Evolutionary conservation across 2,329 filamentous ascomycete species (phyloP).

Genomic region (Aspergillus bombycis): DNA sequence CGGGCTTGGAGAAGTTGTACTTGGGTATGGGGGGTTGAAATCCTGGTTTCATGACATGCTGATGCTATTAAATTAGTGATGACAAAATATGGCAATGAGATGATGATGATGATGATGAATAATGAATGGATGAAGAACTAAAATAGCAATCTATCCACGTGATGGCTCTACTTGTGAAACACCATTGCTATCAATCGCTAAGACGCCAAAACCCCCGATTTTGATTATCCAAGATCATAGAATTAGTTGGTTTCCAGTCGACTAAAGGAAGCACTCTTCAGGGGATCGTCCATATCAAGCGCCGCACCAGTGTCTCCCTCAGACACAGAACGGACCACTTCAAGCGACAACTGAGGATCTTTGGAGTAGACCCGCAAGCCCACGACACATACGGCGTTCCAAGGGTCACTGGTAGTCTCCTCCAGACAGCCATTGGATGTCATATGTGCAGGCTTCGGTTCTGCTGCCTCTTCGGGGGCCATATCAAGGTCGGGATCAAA

Average conservation of each 20-base stretch:
- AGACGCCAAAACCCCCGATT: neutral
- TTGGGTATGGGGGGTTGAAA: neutral
- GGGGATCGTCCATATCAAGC: conserved; percentile 49
- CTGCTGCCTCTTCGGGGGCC: conserved; percentile 33
- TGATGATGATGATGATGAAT: neutral
- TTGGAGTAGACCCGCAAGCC: conserved; percentile 62
- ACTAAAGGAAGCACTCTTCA: conserved; percentile 33
- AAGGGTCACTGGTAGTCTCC: conserved; percentile 46
- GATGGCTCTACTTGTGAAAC: neutral
- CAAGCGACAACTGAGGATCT: conserved; percentile 53
- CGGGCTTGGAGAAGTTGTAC: neutral
- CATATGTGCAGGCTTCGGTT: conserved; percentile 14
- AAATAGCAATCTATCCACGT: neutral
- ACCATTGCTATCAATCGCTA: neutral
- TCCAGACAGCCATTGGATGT: conserved; percentile 18
- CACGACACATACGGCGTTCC: conserved; percentile 65
- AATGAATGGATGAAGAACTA: neutral
- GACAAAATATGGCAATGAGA: neutral
- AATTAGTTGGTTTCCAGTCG: neutral
- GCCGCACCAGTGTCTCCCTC: conserved; percentile 43
- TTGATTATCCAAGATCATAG: neutral
- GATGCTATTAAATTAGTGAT: neutral
- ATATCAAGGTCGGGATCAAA: conserved; percentile 49
- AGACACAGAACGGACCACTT: conserved; percentile 52
- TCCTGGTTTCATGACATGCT: neutral